A percentile compares a stretch with the other conserved stretches of the same genome.
Conservation (phyloP, 2,329 filamentous ascomycete species). For the Pseudogymnoascus sp. region DNA sequence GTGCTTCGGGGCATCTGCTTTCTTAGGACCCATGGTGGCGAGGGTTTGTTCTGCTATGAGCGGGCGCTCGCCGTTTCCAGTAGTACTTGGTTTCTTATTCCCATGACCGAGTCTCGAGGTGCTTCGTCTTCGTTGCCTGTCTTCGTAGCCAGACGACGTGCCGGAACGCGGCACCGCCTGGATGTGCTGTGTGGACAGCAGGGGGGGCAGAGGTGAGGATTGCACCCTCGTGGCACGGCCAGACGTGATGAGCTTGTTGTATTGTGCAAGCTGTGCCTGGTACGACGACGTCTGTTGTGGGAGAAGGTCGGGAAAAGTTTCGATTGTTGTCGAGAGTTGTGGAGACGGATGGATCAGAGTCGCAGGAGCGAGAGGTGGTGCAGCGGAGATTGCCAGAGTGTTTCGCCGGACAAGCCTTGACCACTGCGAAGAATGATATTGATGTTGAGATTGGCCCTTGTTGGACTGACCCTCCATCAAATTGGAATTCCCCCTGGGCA, state of each 20-base stretch:
- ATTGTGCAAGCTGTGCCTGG: constrained; percentile 54
- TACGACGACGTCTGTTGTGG: constrained; percentile 51
- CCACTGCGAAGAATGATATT: constrained; percentile 29
- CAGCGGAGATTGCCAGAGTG: constrained; percentile 20
- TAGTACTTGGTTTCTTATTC: constrained; percentile 49
- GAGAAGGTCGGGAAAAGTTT: constrained; percentile 47
- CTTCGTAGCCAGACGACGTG: constrained; percentile 40
- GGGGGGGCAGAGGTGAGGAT: constrained; percentile 45
- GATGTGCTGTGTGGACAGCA: constrained; percentile 46
- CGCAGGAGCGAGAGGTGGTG: constrained; percentile 18
- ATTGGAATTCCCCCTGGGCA: constrained; percentile 3
- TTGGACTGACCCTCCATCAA: constrained; percentile 29
- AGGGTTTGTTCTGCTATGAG: constrained; percentile 44
- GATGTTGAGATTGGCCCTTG: constrained; percentile 27
- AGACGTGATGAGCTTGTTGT: constrained; percentile 56
- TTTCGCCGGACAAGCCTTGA: constrained; percentile 28
- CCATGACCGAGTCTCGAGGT: constrained; percentile 44
- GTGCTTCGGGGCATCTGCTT: constrained; percentile 23
- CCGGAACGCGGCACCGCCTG: constrained; percentile 49
- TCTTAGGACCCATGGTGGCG: constrained; percentile 26
- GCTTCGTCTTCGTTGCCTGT: constrained; percentile 33
- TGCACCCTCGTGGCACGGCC: constrained; percentile 42
- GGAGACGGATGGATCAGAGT: constrained; percentile 20
- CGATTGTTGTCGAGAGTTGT: constrained; percentile 36
- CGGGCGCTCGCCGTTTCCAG: constrained; percentile 52